Conservation (phyloP, 2,329 filamentous ascomycete species). For the Coniella lustricola region DNA sequence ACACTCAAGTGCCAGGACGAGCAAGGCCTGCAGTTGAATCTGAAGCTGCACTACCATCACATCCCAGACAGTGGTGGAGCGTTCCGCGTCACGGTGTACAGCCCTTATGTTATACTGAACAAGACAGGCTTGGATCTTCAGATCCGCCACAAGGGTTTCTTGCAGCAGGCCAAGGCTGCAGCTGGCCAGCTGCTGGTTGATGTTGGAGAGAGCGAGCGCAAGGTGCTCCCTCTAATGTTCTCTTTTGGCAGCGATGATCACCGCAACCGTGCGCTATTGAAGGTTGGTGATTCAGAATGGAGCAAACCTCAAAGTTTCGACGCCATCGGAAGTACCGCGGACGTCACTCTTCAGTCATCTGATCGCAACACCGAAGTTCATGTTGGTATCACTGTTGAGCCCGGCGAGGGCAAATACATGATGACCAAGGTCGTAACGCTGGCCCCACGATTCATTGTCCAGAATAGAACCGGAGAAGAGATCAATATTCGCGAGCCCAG, state of each 20-base stretch:
- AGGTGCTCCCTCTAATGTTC: slow-evolving; percentile 90
- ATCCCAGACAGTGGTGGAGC: slow-evolving; percentile 89
- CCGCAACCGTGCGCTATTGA: slow-evolving; percentile 82
- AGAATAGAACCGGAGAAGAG: slow-evolving; percentile 86
- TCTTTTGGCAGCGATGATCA: slow-evolving; percentile 84
- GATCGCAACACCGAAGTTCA: slow-evolving; percentile 76
- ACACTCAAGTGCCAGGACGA: slow-evolving; percentile 77
- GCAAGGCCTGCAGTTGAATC: slow-evolving; percentile 67
- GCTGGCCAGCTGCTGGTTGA: slow-evolving; percentile 61
- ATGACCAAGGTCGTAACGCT: slow-evolving; percentile 93
- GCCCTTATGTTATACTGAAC: slow-evolving; percentile 90
- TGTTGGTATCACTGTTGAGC: slow-evolving; percentile 78
- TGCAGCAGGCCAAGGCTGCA: slow-evolving; percentile 73
- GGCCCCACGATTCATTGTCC: slow-evolving; percentile 84
- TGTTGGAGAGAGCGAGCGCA: slow-evolving; percentile 48
- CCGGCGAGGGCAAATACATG: slow-evolving; percentile 96
- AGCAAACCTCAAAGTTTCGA: slow-evolving; percentile 98
- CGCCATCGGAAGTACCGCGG: slow-evolving; percentile 86
- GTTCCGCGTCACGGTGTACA: slow-evolving; percentile 92
- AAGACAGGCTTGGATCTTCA: slow-evolving; percentile 87
- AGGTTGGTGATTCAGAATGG: slow-evolving; percentile 86
- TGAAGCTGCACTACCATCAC: slow-evolving; percentile 84
- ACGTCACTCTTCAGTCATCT: slow-evolving; percentile 73
- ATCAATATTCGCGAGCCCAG: slow-evolving; percentile 87
- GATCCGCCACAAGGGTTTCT: slow-evolving; percentile 80